Evolutionary conservation across 192 early-diverging fungal genomes (phyloP), one percentile per base, ranked within the genome.

Genomic region (Coemansia sp.): DNA sequence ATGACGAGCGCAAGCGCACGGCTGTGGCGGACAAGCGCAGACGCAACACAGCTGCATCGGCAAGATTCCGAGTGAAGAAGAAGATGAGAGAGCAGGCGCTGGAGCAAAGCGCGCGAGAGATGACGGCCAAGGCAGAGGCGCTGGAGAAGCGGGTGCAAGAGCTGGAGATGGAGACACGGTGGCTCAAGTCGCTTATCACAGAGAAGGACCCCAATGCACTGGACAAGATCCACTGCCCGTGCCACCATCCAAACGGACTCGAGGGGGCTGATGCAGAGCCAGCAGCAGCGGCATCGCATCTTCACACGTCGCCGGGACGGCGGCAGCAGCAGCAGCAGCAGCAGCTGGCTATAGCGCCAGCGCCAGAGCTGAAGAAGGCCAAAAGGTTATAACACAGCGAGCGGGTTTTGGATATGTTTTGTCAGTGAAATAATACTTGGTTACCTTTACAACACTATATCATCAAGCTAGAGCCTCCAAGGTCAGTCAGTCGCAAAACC

Each of bases 1-100:
- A 64, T 6, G 66, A 55, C 37, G 27, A 22, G n/a, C 62, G 66
- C 42, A 23, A 74, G 62, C 33, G 65, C 15, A 70, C 74, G 3
- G 84, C 83, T 17, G 85, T 90, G 57, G 90, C 88, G 52, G 94
- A 98, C 75, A 98, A 98, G 83, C 85, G 96, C 50, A 81, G 87
- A 28, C 87, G 95, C 42, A 98, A 98, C 84, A 98, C 94, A 5
- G 94, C 87, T 19, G 96, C 96, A 15, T 93, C 91, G 14, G 95
- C 94, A 19, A 84, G 96, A 11, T 98, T 98, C 87, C 84, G 96
- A 17, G 84, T 91, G 53, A 95, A 95, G 84, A 98, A 97, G 81
- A 97, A 97, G 85, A 62, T 88, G 73, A 86, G 91, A 37, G 95
- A 97, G 73, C 88, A 93, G 79, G 87, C 85, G 15, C 76, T 98